Evolutionary conservation across 2,329 filamentous ascomycete species (phyloP).

Genomic region (Madurella mycetomatis): DNA sequence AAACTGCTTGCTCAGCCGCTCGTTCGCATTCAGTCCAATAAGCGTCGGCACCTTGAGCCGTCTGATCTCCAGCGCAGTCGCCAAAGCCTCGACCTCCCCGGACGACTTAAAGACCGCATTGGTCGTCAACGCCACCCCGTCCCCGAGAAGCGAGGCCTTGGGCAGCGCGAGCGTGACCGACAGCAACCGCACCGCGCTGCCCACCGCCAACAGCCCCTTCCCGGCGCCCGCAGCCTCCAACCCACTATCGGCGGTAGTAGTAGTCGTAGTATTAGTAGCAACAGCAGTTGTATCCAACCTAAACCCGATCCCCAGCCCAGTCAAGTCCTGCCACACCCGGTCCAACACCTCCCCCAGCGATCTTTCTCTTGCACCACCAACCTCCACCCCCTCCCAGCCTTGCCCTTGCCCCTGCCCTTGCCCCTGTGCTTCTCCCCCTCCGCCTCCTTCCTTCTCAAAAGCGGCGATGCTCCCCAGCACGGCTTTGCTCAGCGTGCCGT

Average conservation of each 20-base stretch:
- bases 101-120: constrained; percentile 38
- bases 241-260: constrained; percentile 15
- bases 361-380: too few relatives aligned
- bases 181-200: constrained; percentile 40
- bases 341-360: constrained; percentile 33
- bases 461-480: constrained; percentile 45
- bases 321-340: constrained; percentile 36
- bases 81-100: constrained; percentile 24
- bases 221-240: constrained; percentile 4
- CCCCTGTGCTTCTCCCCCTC: constrained; percentile 30
- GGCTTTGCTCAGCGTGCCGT: constrained; percentile 65
- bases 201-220: constrained; percentile 34
- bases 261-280: too few relatives aligned
- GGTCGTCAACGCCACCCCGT: constrained; percentile 51
- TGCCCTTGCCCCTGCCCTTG: too few relatives aligned
- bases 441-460: constrained; percentile 3
- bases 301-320: constrained; percentile 31
- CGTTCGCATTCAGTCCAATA: constrained; percentile 69
- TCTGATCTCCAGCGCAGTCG: constrained; percentile 45
- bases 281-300: too few relatives aligned
- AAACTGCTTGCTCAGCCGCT: constrained; percentile 62
- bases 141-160: constrained; percentile 65
- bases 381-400: too few relatives aligned
- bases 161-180: constrained; percentile 54
- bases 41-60: constrained; percentile 61